Conservation (phyloP, 2,329 filamentous ascomycete genomes). For the Mollisia scopiformis region DNA sequence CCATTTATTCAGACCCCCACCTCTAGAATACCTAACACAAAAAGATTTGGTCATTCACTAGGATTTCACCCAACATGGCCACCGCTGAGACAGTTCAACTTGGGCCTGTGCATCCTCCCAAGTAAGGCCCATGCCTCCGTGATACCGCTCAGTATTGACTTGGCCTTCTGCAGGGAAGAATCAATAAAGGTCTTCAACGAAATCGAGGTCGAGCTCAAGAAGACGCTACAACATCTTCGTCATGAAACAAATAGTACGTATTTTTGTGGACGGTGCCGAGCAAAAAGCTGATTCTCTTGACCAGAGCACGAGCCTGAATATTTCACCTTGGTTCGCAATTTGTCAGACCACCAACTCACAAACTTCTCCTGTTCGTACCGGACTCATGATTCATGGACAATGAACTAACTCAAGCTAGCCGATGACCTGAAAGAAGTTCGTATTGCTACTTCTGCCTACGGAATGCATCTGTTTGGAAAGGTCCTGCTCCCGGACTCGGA, state of each 20-base stretch:
- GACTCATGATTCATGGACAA: not conserved
- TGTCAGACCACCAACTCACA: constrained; percentile 34
- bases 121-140: constrained; percentile 36
- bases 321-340: constrained; percentile 49
- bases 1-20: too few relatives aligned
- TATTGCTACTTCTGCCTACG: constrained; percentile 48
- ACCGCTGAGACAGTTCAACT: constrained; percentile 54
- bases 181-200: constrained; percentile 53
- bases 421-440: constrained; percentile 49
- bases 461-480: constrained; percentile 51
- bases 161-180: constrained; percentile 45
- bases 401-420: constrained; percentile 35
- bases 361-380: constrained; percentile 36
- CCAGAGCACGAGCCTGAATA: constrained; percentile 58
- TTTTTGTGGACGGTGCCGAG: not conserved
- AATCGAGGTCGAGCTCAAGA: constrained; percentile 54
- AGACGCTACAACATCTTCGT: constrained; percentile 51
- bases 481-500: constrained; percentile 45
- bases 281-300: not conserved
- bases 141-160: not conserved
- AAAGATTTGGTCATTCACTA: too few relatives aligned
- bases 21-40: too few relatives aligned
- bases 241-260: constrained; percentile 48
- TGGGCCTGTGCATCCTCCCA: constrained; percentile 42
- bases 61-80: too few relatives aligned